Percentiles rank a stretch among this genome's conserved stretches.
Conservation (phyloP, 306 rosid genomes). For the Dalbergia cultrata region DNA sequence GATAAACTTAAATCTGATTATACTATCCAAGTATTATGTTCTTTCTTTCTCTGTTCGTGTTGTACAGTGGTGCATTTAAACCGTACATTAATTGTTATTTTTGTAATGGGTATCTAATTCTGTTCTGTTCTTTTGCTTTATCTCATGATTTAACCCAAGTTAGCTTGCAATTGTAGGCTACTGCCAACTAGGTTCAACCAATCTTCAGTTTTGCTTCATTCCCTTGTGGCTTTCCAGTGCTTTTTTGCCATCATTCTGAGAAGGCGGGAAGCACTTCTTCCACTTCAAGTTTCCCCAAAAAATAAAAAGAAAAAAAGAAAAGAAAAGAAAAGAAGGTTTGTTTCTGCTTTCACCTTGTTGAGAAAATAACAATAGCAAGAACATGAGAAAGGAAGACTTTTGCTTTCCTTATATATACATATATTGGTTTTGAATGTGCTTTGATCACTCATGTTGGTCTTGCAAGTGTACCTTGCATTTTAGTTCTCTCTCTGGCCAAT, state of each 20-base stretch:
- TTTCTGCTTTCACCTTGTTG: conserved; percentile 5
- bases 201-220: conserved; percentile 35
- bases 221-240: conserved; percentile 40
- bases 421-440: conserved; percentile 18
- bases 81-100: conserved; percentile 32
- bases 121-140: conserved; percentile 48
- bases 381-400: background rate
- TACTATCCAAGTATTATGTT: background rate
- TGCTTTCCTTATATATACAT: background rate
- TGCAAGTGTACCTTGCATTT: conserved; percentile 30
- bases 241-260: conserved; percentile 29
- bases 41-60: background rate
- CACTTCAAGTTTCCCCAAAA: conserved; percentile 41
- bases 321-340: conserved; percentile 9
- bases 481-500: conserved; percentile 16
- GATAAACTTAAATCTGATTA: background rate
- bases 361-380: conserved; percentile 33
- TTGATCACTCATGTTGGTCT: conserved; percentile 29
- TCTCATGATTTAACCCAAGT: conserved; percentile 41
- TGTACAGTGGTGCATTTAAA: conserved; percentile 30
- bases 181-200: conserved; percentile 39
- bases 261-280: conserved; percentile 27
- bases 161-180: conserved; percentile 47
- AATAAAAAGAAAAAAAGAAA: too few species aligned
- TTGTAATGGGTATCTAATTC: conserved; percentile 47